Conservation (phyloP, 2,329 filamentous ascomycete species). For the Bipolaris bicolor region DNA sequence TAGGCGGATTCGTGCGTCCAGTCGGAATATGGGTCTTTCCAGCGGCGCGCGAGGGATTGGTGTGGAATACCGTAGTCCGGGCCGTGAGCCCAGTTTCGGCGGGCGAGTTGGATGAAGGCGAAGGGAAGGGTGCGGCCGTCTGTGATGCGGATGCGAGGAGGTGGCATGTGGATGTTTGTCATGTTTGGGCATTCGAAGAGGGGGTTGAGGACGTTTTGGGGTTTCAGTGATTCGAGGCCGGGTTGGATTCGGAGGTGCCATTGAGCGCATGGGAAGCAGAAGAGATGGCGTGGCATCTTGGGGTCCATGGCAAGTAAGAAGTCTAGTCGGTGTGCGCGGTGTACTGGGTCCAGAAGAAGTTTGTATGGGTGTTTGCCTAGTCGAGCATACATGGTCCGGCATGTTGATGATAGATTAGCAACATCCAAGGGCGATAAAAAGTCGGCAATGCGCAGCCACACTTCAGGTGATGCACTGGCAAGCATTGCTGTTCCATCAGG, state of each 20-base stretch:
- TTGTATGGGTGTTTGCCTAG: constrained; percentile 32
- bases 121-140: constrained; percentile 63
- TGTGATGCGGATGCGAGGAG: constrained; percentile 57
- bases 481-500: constrained; percentile 35
- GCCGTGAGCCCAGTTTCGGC: constrained; percentile 57
- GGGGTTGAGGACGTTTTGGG: constrained; percentile 61
- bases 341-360: constrained; percentile 46
- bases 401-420: constrained; percentile 37
- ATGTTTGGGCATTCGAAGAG: constrained; percentile 63
- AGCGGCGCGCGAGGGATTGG: constrained; percentile 57
- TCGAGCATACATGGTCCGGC: constrained; percentile 35
- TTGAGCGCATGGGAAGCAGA: constrained; percentile 63
- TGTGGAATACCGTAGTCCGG: constrained; percentile 47
- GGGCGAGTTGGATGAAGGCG: constrained; percentile 63
- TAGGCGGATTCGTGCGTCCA: constrained; percentile 62
- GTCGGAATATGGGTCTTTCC: constrained; percentile 56
- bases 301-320: constrained; percentile 61
- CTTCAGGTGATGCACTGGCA: constrained; percentile 28
- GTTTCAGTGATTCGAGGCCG: constrained; percentile 61
- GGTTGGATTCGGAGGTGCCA: constrained; percentile 62
- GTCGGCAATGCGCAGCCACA: constrained; percentile 35
- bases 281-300: constrained; percentile 60
- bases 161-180: constrained; percentile 58
- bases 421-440: constrained; percentile 38
- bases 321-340: constrained; percentile 54